Evolutionary conservation across 1,139 yeast species (phyloP).

Genomic region (Hyphopichia wangnamkhiaoensis): DNA sequence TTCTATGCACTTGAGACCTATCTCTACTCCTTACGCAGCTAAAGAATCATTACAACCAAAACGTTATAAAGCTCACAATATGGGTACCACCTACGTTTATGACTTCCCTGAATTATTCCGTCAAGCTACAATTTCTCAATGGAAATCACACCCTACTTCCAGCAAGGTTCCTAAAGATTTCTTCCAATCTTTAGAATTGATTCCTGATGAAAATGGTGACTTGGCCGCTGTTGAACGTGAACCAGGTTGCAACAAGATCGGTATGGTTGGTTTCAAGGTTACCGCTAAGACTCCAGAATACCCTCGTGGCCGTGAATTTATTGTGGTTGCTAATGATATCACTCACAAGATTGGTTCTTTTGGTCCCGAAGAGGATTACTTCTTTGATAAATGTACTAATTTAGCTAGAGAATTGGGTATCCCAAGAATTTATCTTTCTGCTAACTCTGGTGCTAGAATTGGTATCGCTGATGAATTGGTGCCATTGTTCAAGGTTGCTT

Average conservation of each 20-base stretch:
- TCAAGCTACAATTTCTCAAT: conserved; percentile 82
- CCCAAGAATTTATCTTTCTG: conserved; percentile 93
- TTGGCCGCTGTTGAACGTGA: conserved; percentile 91
- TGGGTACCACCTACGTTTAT: conserved; percentile 97
- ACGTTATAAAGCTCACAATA: conserved; percentile 95
- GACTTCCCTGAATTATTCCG: conserved; percentile 99
- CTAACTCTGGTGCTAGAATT: conserved; percentile 98
- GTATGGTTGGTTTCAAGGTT: conserved; percentile 96
- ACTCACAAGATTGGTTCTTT: conserved; percentile 98
- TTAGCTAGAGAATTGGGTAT: conserved; percentile 87
- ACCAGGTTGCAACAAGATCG: conserved; percentile 92
- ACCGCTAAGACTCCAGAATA: conserved; percentile 94
- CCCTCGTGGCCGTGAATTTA: conserved; percentile 92
- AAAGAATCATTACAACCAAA: conserved; percentile 98
- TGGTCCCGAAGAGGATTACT: conserved; percentile 95
- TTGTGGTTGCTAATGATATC: conserved; percentile 93
- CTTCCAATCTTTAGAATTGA: conserved; percentile 78
- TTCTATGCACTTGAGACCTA: conserved; percentile 94
- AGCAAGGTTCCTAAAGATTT: conserved; percentile 73
- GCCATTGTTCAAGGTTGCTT: conserved; percentile 86
- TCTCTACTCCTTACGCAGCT: conserved; percentile 94
- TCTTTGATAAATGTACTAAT: conserved; percentile 90
- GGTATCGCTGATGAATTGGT: conserved; percentile 96
- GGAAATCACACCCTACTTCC: conserved; percentile 66
- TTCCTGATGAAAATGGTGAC: conserved; percentile 74